Evolutionary conservation across 257 asterid species (phyloP).

Genomic region (Petunia secreta): DNA sequence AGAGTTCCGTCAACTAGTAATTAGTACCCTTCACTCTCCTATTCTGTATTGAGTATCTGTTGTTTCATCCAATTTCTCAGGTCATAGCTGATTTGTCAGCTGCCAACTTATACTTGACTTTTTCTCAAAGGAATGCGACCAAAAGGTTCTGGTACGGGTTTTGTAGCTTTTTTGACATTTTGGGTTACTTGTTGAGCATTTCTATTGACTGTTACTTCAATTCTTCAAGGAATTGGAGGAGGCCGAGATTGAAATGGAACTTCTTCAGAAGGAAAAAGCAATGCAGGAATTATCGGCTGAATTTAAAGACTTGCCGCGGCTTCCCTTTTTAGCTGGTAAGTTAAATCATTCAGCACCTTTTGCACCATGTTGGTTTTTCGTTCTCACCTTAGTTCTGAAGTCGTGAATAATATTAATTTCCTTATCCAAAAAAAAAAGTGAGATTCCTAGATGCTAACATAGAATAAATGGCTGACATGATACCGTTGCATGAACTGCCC

Average conservation of each 20-base stretch:
- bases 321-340: conserved; percentile 39
- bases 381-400: no score
- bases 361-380: no score
- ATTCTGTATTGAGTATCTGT: conserved; percentile 5
- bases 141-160: conserved; percentile 37
- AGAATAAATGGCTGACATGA: conserved; percentile 12
- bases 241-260: conserved; percentile 94
- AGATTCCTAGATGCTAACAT: background rate
- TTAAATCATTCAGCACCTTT: no score
- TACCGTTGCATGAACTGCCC: background rate
- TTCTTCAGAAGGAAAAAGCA: conserved; percentile 66
- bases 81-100: conserved; percentile 42
- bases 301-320: conserved; percentile 59
- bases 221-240: conserved; percentile 83
- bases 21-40: background rate
- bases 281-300: conserved; percentile 48
- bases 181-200: background rate
- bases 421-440: background rate
- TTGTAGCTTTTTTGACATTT: background rate
- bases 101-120: conserved; percentile 39
- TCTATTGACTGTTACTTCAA: conserved; percentile 29
- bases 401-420: no score
- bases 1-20: background rate
- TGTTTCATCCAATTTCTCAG: conserved; percentile 32
- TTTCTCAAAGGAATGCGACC: conserved; percentile 37